Percentiles rank a stretch among this genome's conserved stretches.
Conservation (phyloP, 1,284 basidiomycete species). For the Sporisorium sorghi region DNA sequence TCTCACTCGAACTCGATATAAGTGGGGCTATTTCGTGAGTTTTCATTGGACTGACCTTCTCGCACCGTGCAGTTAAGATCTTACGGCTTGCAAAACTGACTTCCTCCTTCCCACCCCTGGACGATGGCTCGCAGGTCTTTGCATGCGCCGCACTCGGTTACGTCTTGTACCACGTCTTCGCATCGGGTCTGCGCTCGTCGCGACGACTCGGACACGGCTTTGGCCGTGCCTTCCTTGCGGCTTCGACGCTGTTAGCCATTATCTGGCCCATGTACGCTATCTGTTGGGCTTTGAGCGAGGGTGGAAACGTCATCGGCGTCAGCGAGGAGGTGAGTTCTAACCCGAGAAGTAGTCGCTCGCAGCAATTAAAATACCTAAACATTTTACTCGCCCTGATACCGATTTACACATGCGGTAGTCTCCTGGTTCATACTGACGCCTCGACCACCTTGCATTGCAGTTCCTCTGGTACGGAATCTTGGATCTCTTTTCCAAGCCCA, state of each 20-base stretch:
- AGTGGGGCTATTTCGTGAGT: slow-evolving; percentile 71
- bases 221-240: slow-evolving; percentile 70
- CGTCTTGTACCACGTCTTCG: slow-evolving; percentile 64
- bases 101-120: background rate
- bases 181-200: slow-evolving; percentile 68
- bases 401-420: too few relatives aligned
- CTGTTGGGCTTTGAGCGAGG: slow-evolving; percentile 73
- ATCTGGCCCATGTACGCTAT: slow-evolving; percentile 61
- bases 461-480: slow-evolving; percentile 75
- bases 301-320: slow-evolving; percentile 72
- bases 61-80: background rate
- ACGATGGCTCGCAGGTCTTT: slow-evolving; percentile 55
- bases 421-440: background rate
- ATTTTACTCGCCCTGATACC: too few relatives aligned
- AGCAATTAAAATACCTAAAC: too few relatives aligned
- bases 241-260: slow-evolving; percentile 65
- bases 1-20: slow-evolving; percentile 73
- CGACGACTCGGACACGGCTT: slow-evolving; percentile 70
- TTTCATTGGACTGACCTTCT: background rate
- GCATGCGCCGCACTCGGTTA: slow-evolving; percentile 71
- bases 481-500: slow-evolving; percentile 73
- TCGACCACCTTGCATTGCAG: slow-evolving; percentile 65
- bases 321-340: slow-evolving; percentile 31
- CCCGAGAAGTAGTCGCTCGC: too few relatives aligned
- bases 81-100: background rate